Evolutionary conservation across 306 rosid genomes (phyloP).

Genomic region (Crataegus laevigata): DNA sequence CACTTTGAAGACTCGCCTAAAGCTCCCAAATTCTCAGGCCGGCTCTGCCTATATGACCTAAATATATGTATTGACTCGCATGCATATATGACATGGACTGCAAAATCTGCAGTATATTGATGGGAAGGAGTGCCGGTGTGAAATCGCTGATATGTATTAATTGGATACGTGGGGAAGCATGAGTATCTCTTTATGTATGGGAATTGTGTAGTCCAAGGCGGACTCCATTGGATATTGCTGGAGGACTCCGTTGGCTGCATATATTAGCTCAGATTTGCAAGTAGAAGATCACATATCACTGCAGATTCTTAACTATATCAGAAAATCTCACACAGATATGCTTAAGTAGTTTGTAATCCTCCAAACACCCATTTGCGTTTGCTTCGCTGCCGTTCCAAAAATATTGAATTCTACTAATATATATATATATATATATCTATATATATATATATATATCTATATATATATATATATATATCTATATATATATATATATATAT

Average conservation of each 20-base stretch:
- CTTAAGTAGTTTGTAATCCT: not conserved
- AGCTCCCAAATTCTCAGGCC: too few species aligned
- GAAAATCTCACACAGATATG: not conserved
- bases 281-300: conserved; percentile 1
- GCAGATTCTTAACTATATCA: not conserved
- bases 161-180: conserved; percentile 7
- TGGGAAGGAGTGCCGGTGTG: not conserved
- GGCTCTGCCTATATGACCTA: too few species aligned
- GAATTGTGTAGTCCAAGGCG: conserved; percentile 38
- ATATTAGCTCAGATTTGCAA: conserved; percentile 22
- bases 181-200: conserved; percentile 26
- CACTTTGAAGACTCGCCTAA: too few species aligned
- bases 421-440: too few species aligned
- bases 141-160: not conserved
- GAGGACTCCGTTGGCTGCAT: not conserved
- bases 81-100: not conserved
- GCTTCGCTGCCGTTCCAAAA: not conserved
- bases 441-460: too few species aligned
- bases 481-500: too few species aligned
- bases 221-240: conserved; percentile 37
- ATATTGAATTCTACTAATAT: not conserved
- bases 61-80: too few species aligned
- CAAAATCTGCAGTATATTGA: not conserved
- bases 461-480: too few species aligned
- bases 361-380: not conserved